Percentiles rank a stretch among this genome's conserved stretches.
Evolutionary conservation across 352 stramenopile species (phyloP).

Genomic region (Globisporangium paroecandrum): DNA sequence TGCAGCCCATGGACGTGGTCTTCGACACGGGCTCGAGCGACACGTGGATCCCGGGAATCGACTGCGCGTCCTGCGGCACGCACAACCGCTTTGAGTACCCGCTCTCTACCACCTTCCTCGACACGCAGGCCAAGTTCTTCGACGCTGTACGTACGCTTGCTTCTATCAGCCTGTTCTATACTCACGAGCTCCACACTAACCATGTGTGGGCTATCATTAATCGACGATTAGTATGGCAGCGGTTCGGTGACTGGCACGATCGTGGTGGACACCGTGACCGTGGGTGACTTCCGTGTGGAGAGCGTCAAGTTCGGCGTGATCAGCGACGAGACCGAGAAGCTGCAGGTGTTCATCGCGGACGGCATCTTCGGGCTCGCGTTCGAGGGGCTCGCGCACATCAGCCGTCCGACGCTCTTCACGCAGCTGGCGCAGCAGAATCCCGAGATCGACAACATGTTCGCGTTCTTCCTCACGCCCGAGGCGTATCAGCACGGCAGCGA

Average conservation of each 20-base stretch:
- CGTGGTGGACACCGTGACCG: conserved; percentile 63
- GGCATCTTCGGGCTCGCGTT: conserved; percentile 87
- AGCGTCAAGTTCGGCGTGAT: conserved; percentile 80
- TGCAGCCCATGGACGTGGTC: conserved; percentile 62
- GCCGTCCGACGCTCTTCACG: conserved; percentile 78
- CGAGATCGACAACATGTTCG: conserved; percentile 83
- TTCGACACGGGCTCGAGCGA: conserved; percentile 84
- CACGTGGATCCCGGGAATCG: conserved; percentile 66
- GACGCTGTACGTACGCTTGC: conserved; percentile 34
- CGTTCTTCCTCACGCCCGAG: conserved; percentile 83
- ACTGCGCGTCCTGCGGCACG: conserved; percentile 45
- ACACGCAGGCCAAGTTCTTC: conserved; percentile 75
- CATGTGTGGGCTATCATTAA: not conserved
- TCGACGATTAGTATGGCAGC: conserved; percentile 50
- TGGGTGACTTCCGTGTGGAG: conserved; percentile 66
- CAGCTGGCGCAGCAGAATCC: conserved; percentile 59
- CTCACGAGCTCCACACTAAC: not conserved
- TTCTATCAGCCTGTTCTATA: not conserved
- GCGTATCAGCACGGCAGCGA: conserved; percentile 67
- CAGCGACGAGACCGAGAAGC: conserved; percentile 56
- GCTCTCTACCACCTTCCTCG: conserved; percentile 60
- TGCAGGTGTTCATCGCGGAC: conserved; percentile 84
- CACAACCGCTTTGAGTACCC: conserved; percentile 53
- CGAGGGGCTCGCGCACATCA: conserved; percentile 85
- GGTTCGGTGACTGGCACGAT: conserved; percentile 77